Percentiles rank a stretch among this genome's conserved stretches.
Conservation (phyloP, 2,329 filamentous ascomycete genomes). For the Aspergillus sp. region DNA sequence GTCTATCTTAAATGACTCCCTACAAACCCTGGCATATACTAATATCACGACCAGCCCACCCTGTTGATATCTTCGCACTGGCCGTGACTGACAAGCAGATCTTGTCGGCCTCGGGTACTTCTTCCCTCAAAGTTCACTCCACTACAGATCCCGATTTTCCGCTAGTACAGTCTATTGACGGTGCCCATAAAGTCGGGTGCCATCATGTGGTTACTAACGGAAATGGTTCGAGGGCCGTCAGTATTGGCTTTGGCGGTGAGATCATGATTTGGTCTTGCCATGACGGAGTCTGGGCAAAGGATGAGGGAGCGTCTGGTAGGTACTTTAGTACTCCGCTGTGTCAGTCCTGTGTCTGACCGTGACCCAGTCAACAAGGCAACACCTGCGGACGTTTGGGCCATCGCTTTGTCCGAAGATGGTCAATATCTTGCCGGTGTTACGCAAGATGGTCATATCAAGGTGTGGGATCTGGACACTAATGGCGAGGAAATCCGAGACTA, state of each 20-base stretch:
- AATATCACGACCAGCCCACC: conserved; percentile 63
- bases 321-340: not conserved
- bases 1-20: conserved; percentile 24
- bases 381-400: conserved; percentile 79
- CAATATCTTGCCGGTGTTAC: conserved; percentile 83
- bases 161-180: conserved; percentile 74
- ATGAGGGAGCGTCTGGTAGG: conserved; percentile 48
- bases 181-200: conserved; percentile 83
- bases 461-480: conserved; percentile 71
- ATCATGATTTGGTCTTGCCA: conserved; percentile 76
- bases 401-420: conserved; percentile 82
- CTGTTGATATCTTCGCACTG: conserved; percentile 80
- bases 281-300: conserved; percentile 58
- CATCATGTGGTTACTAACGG: conserved; percentile 79
- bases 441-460: conserved; percentile 82
- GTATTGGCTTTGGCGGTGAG: conserved; percentile 85
- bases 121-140: conserved; percentile 77
- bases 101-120: conserved; percentile 82
- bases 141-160: conserved; percentile 72
- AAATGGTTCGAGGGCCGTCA: conserved; percentile 73
- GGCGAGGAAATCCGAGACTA: conserved; percentile 73
- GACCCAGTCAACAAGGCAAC: conserved; percentile 48
- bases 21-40: conserved; percentile 26
- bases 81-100: conserved; percentile 73
- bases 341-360: conserved; percentile 8